Evolutionary conservation across 2,329 filamentous ascomycete genomes (phyloP).

Genomic region (Colletotrichum kahawae): DNA sequence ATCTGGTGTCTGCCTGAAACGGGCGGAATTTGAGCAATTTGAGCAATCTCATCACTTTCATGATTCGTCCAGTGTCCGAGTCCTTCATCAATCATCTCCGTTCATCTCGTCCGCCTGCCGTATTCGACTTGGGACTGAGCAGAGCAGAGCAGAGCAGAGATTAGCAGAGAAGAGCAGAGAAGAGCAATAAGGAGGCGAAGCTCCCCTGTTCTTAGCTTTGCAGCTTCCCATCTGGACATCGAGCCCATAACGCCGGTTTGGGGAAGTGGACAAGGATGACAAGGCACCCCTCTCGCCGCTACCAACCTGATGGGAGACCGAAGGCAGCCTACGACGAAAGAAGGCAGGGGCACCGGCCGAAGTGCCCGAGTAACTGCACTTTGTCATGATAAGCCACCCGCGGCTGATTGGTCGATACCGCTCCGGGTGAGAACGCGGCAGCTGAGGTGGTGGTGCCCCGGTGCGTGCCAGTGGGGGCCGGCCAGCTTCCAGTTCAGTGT

Average conservation of each 20-base stretch:
- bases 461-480: background rate
- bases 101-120: background rate
- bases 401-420: constrained; percentile 4
- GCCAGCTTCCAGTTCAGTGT: background rate
- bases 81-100: background rate
- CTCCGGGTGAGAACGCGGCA: background rate
- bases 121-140: background rate
- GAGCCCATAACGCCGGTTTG: background rate
- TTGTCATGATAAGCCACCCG: constrained; percentile 13
- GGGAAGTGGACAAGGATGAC: constrained; percentile 2
- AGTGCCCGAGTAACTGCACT: constrained; percentile 1
- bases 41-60: background rate
- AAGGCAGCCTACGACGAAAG: background rate
- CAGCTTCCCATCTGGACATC: background rate
- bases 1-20: constrained; percentile 16
- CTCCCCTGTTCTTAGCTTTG: background rate
- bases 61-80: background rate
- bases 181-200: background rate
- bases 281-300: constrained; percentile 4
- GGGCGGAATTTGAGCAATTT: constrained; percentile 1
- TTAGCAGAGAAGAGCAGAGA: background rate
- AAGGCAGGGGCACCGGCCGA: background rate
- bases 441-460: background rate
- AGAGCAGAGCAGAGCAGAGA: background rate
- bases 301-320: constrained; percentile 13